A percentile compares a stretch with the other conserved stretches of the same genome.
phyloP scores from a whole-genome alignment of 768 basidiomycete genomes.

The Russula sp. region DNA sequence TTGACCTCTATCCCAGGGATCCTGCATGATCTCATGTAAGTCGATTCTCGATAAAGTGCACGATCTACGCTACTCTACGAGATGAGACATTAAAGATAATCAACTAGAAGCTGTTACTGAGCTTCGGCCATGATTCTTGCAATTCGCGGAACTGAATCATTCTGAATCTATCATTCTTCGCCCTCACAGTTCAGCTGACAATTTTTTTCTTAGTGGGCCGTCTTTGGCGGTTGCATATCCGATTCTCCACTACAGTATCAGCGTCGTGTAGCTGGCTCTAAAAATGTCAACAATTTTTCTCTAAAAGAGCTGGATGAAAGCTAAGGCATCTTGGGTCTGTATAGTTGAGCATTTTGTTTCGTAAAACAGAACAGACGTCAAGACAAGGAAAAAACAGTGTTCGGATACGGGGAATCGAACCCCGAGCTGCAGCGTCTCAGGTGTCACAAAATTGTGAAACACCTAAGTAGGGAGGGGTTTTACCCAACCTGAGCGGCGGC shows the following conservation, averaged over 20 bases:
- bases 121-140: constrained; percentile 56
- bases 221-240: background rate
- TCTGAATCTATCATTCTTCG: background rate
- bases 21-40: background rate
- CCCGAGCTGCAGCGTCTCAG: constrained; percentile 34
- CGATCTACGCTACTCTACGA: background rate
- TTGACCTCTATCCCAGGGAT: background rate
- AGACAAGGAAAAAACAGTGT: background rate
- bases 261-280: too few relatives aligned
- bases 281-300: too few relatives aligned
- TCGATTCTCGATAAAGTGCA: background rate
- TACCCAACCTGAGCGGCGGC: constrained; percentile 29
- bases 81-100: constrained; percentile 53
- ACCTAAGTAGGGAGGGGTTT: too few relatives aligned
- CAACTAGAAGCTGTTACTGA: constrained; percentile 92
- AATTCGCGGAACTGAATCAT: constrained; percentile 25
- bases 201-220: background rate
- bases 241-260: too few relatives aligned
- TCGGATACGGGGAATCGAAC: constrained; percentile 40
- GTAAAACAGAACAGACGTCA: background rate
- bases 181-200: background rate
- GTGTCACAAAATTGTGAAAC: too few relatives aligned
- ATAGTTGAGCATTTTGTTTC: constrained; percentile 6
- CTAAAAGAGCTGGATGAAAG: too few relatives aligned
- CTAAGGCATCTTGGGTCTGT: background rate